These are phyloP conservation scores for Emydomyces testavorans DNA, from an alignment of 2,329 filamentous ascomycete species.

Conservation along the genomic window DNA sequence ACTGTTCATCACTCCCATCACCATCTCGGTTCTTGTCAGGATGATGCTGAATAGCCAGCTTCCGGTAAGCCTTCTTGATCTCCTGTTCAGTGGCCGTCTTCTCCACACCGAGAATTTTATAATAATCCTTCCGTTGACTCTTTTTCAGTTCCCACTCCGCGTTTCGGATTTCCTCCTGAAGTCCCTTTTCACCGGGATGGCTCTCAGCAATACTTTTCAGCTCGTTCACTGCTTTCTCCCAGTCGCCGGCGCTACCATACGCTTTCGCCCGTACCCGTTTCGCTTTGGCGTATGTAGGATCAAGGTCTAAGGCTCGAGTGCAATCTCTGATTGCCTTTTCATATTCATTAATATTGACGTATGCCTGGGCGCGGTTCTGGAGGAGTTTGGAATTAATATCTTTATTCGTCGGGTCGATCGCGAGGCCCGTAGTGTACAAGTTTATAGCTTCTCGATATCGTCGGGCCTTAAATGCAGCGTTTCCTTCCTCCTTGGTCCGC, in stretches of 20 bases:
- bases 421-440: slow-evolving; percentile 70
- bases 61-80: slow-evolving; percentile 95
- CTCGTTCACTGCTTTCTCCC: slow-evolving; percentile 83
- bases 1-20: slow-evolving; percentile 72
- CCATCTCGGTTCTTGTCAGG: slow-evolving; percentile 89
- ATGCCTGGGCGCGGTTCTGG: slow-evolving; percentile 82
- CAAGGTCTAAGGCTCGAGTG: slow-evolving; percentile 68
- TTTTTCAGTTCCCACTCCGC: slow-evolving; percentile 97
- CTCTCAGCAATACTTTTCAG: slow-evolving; percentile 76
- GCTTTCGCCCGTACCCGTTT: slow-evolving; percentile 91
- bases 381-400: slow-evolving; percentile 89
- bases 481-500: slow-evolving; percentile 87
- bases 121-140: slow-evolving; percentile 93
- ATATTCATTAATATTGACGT: slow-evolving; percentile 68
- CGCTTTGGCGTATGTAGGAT: slow-evolving; percentile 77
- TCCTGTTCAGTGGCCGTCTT: slow-evolving; percentile 75
- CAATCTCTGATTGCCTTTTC: slow-evolving; percentile 74
- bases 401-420: slow-evolving; percentile 77
- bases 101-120: slow-evolving; percentile 83
- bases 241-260: slow-evolving; percentile 69
- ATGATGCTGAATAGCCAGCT: slow-evolving; percentile 85
- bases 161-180: slow-evolving; percentile 73
- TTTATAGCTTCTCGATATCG: slow-evolving; percentile 70
- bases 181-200: slow-evolving; percentile 67
- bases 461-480: slow-evolving; percentile 75